Base-by-base conservation (phyloP, 176 grass and related monocot genomes). In the Triticum dicoccoides region DNA sequence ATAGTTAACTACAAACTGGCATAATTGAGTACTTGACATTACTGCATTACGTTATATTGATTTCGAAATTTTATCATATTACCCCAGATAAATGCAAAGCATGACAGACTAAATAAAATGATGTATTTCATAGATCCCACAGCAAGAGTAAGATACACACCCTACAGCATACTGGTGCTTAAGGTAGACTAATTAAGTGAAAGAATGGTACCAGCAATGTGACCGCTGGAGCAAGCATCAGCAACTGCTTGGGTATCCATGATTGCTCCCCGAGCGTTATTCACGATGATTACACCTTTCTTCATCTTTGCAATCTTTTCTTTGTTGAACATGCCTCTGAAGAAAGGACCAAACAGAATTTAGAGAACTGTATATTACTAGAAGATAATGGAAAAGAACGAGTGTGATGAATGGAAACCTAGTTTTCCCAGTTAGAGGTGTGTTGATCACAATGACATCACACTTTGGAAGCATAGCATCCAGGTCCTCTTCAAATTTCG, bases 321-420 rank as follows among this genome's bases (percentile, higher is more conserved):
- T 87, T 95, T 95, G 82, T 98, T 86, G 86, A 98, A 94, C 91
- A 98, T 68, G 73, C 91, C 93, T 93, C 96, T 98, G 88, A 89
- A 86, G 4, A 47, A 73, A 72, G n/a, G 5, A 86, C 27, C 5
- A 52, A 86, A 67, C 61, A 82, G 29, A 75, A 74, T 41, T 86
- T 3, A 88, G 69, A 86, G 66, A 78, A 38, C 29, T 30, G 29
- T 30, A 30, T 2, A 30, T 30, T 30, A 42, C 9, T 12, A 79
- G 25, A 61, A 23, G 6, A 61, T 67, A 86, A 21, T 67, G 66
- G 13, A 34, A 86, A 88, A 51, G 33, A 61, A 80, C 13, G 17
- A 66, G 51, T 86, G 34, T 29, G 39, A 52, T 78, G 25, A 80
- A 82, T 20, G 0, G 65, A 73, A 34, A 98, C 96, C 91, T 98